A percentile compares a stretch with the other conserved stretches of the same genome.
phyloP scores from a whole-genome alignment of 768 basidiomycete genomes.

The Lactarius psammicola region DNA sequence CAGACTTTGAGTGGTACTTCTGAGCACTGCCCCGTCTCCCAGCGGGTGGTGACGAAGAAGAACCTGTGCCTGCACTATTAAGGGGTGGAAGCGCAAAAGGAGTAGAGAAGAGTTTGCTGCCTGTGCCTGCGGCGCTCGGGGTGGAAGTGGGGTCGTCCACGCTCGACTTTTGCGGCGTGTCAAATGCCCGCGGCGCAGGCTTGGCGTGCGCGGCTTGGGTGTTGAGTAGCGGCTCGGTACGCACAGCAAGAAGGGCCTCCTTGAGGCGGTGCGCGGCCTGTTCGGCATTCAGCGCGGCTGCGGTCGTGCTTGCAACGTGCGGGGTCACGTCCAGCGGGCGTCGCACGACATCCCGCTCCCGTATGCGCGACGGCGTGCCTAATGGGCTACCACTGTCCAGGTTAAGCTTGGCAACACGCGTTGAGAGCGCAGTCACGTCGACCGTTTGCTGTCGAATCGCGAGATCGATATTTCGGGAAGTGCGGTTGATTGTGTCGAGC shows the following conservation, averaged over 20 bases:
- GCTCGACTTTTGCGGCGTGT: slow-evolving; percentile 23
- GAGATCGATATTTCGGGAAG: slow-evolving; percentile 80
- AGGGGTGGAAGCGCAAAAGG: slow-evolving; percentile 19
- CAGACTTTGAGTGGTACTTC: slow-evolving; percentile 41
- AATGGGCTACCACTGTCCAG: slow-evolving; percentile 40
- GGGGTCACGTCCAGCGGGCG: slow-evolving; percentile 44
- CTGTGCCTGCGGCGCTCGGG: background rate
- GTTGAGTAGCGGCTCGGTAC: slow-evolving; percentile 68
- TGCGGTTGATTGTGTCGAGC: slow-evolving; percentile 79
- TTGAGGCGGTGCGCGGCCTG: slow-evolving; percentile 70
- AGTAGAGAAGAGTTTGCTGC: background rate
- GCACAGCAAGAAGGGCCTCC: slow-evolving; percentile 55
- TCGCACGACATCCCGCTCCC: slow-evolving; percentile 20
- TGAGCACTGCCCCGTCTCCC: slow-evolving; percentile 11
- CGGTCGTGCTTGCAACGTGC: slow-evolving; percentile 69
- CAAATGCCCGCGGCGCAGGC: slow-evolving; percentile 34
- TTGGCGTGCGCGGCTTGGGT: slow-evolving; percentile 42
- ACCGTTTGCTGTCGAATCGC: slow-evolving; percentile 61
- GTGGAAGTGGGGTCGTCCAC: background rate
- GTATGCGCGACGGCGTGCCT: slow-evolving; percentile 30
- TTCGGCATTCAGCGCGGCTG: slow-evolving; percentile 81
- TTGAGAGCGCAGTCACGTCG: slow-evolving; percentile 50
- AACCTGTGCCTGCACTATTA: background rate
- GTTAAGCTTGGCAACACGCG: slow-evolving; percentile 54
- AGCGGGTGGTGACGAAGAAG: slow-evolving; percentile 25